A percentile compares a stretch with the other conserved stretches of the same genome.
phyloP scores from a whole-genome alignment of 2,329 filamentous ascomycete species.

The Pestalotiopsis fici region DNA sequence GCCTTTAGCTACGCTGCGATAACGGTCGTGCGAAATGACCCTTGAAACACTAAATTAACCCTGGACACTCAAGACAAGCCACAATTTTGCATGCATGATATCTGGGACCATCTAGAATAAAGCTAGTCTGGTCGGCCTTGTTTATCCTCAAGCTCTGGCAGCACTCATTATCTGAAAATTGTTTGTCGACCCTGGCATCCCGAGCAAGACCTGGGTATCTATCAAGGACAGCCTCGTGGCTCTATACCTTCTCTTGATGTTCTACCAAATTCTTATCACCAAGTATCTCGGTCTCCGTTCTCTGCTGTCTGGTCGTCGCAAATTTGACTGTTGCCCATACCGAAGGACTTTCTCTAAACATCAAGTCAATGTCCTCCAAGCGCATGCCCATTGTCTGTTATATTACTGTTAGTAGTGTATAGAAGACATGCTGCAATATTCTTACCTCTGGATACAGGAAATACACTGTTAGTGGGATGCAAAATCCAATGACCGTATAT shows the following conservation, averaged over 20 bases:
- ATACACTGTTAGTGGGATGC: conserved; percentile 44
- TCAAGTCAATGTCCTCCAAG: conserved; percentile 45
- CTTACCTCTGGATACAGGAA: conserved; percentile 42
- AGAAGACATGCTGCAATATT: neutral
- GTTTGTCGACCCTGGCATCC: neutral
- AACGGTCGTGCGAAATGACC: too few relatives aligned
- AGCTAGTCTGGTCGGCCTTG: neutral
- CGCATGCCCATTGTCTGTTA: conserved; percentile 47
- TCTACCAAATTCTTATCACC: neutral
- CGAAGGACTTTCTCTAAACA: conserved; percentile 41
- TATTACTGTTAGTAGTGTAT: neutral
- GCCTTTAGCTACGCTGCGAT: too few relatives aligned
- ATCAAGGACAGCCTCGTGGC: neutral
- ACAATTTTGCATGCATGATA: too few relatives aligned
- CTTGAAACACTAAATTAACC: too few relatives aligned
- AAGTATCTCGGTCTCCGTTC: neutral
- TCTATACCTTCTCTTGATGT: neutral
- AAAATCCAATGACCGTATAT: conserved; percentile 45
- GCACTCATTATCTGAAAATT: neutral
- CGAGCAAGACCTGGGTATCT: neutral
- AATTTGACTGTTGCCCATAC: conserved; percentile 36
- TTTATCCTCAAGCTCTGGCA: neutral
- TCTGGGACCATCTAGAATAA: too few relatives aligned
- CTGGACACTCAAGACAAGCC: too few relatives aligned
- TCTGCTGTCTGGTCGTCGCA: conserved; percentile 31